A percentile compares a stretch with the other conserved stretches of the same genome.
These are phyloP conservation scores for Nyctanthes arbortristis DNA, from an alignment of 257 asterid genomes.

Conservation along the genomic window DNA sequence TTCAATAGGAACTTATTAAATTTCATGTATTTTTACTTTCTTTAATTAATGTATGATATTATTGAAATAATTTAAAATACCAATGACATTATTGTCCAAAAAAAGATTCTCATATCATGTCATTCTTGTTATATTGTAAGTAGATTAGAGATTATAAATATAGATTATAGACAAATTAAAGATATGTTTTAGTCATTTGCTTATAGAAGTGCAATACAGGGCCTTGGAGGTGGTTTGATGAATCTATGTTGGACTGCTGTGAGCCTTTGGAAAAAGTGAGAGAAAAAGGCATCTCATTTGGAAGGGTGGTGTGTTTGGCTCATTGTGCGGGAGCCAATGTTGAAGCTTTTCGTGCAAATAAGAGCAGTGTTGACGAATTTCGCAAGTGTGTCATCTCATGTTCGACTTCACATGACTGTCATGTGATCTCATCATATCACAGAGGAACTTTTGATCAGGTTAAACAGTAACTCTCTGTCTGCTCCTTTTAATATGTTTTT, in stretches of 20 bases:
- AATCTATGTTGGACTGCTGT: conserved; percentile 97
- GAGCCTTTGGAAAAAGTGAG: conserved; percentile 95
- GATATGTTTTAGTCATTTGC: conserved; percentile 5
- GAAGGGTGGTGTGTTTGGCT: conserved; percentile 93
- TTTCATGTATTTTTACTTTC: conserved; percentile 12
- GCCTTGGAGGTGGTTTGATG: conserved; percentile 99
- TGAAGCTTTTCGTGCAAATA: conserved; percentile 84
- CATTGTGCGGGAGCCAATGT: conserved; percentile 98
- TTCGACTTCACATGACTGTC: conserved; percentile 79
- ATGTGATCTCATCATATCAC: conserved; percentile 86
- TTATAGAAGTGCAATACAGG: conserved; percentile 51
- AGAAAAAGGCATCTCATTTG: conserved; percentile 86
- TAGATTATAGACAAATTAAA: background rate
- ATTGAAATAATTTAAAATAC: no score
- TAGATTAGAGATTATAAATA: no score
- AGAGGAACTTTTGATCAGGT: conserved; percentile 86
- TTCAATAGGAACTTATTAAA: background rate
- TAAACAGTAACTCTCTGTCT: conserved; percentile 1
- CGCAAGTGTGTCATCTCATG: conserved; percentile 80
- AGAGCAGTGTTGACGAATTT: conserved; percentile 81
- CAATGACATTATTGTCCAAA: no score
- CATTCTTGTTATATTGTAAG: no score
- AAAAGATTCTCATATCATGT: no score
- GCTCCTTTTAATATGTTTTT: conserved; percentile 5
- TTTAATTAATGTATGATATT: no score